Percentiles rank a stretch among this genome's conserved stretches.
phyloP scores from a whole-genome alignment of 2,329 filamentous ascomycete genomes.

The Cladosporium halotolerans region DNA sequence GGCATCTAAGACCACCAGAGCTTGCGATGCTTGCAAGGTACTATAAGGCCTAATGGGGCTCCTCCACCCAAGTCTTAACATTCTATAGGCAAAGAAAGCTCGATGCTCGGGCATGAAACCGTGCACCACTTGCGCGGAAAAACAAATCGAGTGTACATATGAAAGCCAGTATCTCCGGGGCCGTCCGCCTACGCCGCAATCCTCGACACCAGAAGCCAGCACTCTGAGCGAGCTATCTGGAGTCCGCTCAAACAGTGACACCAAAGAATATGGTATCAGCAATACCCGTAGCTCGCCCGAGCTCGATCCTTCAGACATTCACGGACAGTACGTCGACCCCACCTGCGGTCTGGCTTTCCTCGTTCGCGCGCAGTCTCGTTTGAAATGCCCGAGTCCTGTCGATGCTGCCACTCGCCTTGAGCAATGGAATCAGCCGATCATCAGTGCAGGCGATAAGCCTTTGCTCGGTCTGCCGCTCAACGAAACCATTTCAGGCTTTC shows the following conservation, averaged over 20 bases:
- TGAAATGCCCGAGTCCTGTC: constrained; percentile 34
- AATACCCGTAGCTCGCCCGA: constrained; percentile 35
- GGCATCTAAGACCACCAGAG: constrained; percentile 11
- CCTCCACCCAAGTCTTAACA: no score
- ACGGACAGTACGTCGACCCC: constrained; percentile 50
- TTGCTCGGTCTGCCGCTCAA: constrained; percentile 31
- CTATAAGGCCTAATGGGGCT: not conserved
- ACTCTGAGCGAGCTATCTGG: not conserved
- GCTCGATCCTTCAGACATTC: constrained; percentile 44
- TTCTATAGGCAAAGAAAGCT: constrained; percentile 23
- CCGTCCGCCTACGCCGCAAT: constrained; percentile 36
- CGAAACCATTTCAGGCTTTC: not conserved
- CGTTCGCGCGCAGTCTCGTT: constrained; percentile 61
- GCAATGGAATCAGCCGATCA: constrained; percentile 35
- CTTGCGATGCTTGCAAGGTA: constrained; percentile 12
- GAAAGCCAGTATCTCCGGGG: constrained; percentile 42
- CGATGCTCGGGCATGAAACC: constrained; percentile 33
- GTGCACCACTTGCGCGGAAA: constrained; percentile 28
- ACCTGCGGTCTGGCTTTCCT: constrained; percentile 51
- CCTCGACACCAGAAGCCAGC: constrained; percentile 16
- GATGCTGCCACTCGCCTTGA: not conserved
- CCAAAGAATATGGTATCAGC: not conserved
- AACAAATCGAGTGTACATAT: constrained; percentile 36
- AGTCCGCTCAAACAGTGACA: not conserved
- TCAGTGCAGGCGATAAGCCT: constrained; percentile 47